These are phyloP conservation scores for Diplosphaera chodatii DNA, from an alignment of 139 green algal genomes.

Conservation along the genomic window DNA sequence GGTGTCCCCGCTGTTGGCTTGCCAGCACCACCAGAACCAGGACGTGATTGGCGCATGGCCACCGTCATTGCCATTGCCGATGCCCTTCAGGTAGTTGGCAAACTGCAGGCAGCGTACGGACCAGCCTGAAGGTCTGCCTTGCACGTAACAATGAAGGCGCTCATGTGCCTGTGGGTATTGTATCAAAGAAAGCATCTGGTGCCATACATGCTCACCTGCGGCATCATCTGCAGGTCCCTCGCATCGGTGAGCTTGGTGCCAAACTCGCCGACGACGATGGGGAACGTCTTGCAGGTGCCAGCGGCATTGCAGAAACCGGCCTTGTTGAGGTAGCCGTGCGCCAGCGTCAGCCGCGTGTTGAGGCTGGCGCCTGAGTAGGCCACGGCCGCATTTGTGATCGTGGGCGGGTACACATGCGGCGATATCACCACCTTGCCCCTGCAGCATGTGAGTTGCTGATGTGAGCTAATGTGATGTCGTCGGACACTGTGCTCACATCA, in stretches of 20 bases:
- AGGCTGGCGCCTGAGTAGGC: conserved; percentile 10
- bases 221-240: conserved; percentile 21
- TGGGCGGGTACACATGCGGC: conserved; percentile 37
- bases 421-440: conserved; percentile 29
- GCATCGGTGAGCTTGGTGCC: conserved; percentile 22
- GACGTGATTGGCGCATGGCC: background rate
- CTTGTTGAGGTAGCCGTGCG: conserved; percentile 30
- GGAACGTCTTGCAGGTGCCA: conserved; percentile 22
- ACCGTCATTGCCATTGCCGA: conserved; percentile 1
- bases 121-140: too few species aligned
- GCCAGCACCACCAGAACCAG: conserved; percentile 33
- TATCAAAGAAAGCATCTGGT: too few species aligned
- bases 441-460: background rate
- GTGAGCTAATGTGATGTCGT: too few species aligned
- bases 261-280: conserved; percentile 35
- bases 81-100: background rate
- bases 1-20: conserved; percentile 43
- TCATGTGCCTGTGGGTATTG: too few species aligned
- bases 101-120: background rate
- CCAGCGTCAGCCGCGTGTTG: conserved; percentile 9
- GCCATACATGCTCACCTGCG: too few species aligned
- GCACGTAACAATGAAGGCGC: too few species aligned
- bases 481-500: too few species aligned
- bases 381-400: conserved; percentile 9
- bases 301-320: conserved; percentile 8